These are phyloP conservation scores for Coniochaeta ligniaria DNA, from an alignment of 2,329 filamentous ascomycete species.

Conservation along the genomic window DNA sequence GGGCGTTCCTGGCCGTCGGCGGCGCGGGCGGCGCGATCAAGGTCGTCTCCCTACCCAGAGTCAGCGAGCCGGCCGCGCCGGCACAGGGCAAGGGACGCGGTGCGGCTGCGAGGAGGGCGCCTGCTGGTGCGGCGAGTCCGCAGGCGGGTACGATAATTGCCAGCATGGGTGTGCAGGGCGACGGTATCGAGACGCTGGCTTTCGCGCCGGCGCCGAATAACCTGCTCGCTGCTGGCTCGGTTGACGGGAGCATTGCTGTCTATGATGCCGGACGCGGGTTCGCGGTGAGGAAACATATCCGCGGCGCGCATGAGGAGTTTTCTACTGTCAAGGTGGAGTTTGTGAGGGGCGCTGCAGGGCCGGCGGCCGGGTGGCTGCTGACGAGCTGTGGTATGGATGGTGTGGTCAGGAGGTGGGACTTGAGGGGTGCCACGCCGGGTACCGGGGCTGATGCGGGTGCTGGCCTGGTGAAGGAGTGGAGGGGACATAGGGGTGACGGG, in stretches of 20 bases:
- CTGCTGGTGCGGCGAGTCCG: conserved; percentile 28
- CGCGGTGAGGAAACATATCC: conserved; percentile 75
- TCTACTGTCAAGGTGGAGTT: conserved; percentile 93
- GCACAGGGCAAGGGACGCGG: conserved; percentile 5
- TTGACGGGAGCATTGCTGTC: conserved; percentile 72
- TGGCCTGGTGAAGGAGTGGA: conserved; percentile 81
- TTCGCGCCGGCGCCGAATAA: conserved; percentile 49
- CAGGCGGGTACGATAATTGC: conserved; percentile 62
- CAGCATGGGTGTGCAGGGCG: conserved; percentile 68
- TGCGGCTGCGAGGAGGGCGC: conserved; percentile 16
- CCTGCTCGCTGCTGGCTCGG: conserved; percentile 58
- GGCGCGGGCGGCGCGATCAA: conserved; percentile 83
- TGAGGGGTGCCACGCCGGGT: conserved; percentile 36
- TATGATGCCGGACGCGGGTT: conserved; percentile 85
- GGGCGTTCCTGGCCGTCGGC: conserved; percentile 75
- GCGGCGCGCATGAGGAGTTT: conserved; percentile 77
- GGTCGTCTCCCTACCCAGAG: conserved; percentile 73
- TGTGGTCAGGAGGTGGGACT: conserved; percentile 82
- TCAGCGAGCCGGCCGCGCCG: conserved; percentile 23
- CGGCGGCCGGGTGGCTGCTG: conserved; percentile 58
- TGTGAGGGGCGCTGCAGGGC: conserved; percentile 31
- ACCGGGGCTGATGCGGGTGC: conserved; percentile 37
- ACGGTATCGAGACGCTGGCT: conserved; percentile 69
- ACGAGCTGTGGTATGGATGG: conserved; percentile 92
- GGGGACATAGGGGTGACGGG: conserved; percentile 75